These are phyloP conservation scores for Nematocida displodere DNA, from an alignment of 371 early-diverging fungal species.

Conservation along the genomic window DNA sequence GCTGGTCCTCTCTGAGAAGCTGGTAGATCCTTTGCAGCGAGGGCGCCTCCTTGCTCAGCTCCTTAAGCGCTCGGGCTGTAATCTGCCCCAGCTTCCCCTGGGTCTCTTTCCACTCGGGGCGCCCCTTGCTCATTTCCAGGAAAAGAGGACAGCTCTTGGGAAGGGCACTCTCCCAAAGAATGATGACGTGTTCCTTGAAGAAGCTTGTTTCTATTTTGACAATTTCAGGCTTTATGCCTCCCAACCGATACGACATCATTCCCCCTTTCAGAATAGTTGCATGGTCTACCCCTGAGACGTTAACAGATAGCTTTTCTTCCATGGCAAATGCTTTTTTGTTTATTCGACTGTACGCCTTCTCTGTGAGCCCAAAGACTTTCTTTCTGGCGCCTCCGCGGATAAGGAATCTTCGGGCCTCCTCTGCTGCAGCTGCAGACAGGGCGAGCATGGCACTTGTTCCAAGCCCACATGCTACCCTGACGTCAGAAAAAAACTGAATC, in stretches of 20 bases:
- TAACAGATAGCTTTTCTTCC: neutral
- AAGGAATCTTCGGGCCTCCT: neutral
- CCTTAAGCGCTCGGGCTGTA: neutral
- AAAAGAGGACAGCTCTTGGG: neutral
- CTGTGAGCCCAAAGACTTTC: neutral
- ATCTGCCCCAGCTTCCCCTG: neutral
- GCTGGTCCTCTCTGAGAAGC: neutral
- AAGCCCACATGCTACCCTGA: constrained; percentile 1
- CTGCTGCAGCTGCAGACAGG: neutral
- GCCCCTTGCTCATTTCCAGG: neutral
- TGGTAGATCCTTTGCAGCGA: neutral
- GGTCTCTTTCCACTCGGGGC: neutral
- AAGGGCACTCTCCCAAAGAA: neutral
- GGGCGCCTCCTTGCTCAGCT: neutral
- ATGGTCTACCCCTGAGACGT: constrained; percentile 9
- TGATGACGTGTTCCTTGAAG: neutral
- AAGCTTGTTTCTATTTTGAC: neutral
- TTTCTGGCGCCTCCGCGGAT: neutral
- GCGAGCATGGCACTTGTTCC: neutral
- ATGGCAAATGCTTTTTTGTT: neutral
- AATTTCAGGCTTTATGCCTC: neutral
- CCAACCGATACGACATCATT: neutral
- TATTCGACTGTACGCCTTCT: neutral
- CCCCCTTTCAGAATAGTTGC: neutral
- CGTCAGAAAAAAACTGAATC: neutral